Evolutionary conservation across 2,329 filamentous ascomycete genomes (phyloP).

Genomic region (Volutella citrinella): DNA sequence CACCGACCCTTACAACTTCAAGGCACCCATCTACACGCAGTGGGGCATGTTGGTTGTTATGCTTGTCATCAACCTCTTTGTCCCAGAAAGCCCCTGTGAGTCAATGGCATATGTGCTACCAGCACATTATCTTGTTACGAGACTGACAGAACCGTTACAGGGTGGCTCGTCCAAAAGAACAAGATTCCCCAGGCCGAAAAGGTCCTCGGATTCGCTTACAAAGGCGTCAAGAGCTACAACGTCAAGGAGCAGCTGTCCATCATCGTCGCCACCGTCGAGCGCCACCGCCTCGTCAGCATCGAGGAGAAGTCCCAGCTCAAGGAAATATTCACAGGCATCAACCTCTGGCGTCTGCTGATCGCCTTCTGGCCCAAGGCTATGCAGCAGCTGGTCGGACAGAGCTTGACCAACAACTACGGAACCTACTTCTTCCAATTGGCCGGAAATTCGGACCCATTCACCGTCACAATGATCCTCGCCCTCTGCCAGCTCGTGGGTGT

Average conservation of each 20-base stretch:
- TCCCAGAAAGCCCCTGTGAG: slow-evolving; percentile 6
- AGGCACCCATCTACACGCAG: slow-evolving; percentile 3
- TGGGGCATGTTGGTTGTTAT: slow-evolving; percentile 7
- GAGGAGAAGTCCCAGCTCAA: not conserved
- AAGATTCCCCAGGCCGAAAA: slow-evolving; percentile 4
- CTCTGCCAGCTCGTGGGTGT: slow-evolving; percentile 1
- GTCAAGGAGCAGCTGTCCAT: slow-evolving; percentile 1
- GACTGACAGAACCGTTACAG: not conserved
- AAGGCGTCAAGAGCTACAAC: slow-evolving; percentile 4
- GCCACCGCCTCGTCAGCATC: too few species aligned
- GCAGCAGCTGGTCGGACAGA: slow-evolving; percentile 6
- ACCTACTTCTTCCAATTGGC: slow-evolving; percentile 5
- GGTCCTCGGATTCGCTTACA: slow-evolving; percentile 1
- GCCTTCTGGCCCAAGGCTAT: slow-evolving; percentile 8
- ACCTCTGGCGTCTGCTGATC: slow-evolving; percentile 6
- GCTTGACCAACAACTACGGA: slow-evolving; percentile 7
- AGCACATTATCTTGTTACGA: not conserved
- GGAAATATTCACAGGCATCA: slow-evolving; percentile 4
- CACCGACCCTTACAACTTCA: slow-evolving; percentile 7
- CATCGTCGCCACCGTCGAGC: too few species aligned
- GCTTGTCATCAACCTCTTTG: slow-evolving; percentile 7
- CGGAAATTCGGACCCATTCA: not conserved
- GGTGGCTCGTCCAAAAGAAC: slow-evolving; percentile 4
- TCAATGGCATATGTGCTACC: too few species aligned
- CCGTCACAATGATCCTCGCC: not conserved